Conservation (phyloP, 169 alveolate species). For the Plasmodium malariae region DNA sequence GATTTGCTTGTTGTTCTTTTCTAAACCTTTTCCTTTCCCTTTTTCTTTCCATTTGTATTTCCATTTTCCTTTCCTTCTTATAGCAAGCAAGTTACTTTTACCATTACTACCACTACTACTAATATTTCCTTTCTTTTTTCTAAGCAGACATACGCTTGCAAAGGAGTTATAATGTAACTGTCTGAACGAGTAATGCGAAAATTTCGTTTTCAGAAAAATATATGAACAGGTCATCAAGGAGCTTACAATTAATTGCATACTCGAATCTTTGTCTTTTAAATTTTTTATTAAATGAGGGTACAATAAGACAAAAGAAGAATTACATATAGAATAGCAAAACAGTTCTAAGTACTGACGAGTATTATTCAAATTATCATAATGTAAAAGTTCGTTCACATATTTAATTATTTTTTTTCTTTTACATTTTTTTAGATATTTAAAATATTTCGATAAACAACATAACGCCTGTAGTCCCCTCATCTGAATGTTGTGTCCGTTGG, state of each 20-base stretch:
- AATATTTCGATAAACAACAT: constrained; percentile 69
- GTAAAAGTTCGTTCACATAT: constrained; percentile 19
- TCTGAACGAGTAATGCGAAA: constrained; percentile 40
- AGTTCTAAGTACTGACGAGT: constrained; percentile 67
- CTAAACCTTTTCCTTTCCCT: not conserved
- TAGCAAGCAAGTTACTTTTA: not conserved
- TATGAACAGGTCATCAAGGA: constrained; percentile 30
- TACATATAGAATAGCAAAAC: constrained; percentile 22
- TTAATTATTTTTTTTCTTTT: constrained; percentile 23
- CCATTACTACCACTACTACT: too few species aligned
- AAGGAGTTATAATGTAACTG: constrained; percentile 15
- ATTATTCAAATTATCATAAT: constrained; percentile 27
- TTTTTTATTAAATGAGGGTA: constrained; percentile 33
- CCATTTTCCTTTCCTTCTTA: not conserved
- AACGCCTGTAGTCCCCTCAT: constrained; percentile 77
- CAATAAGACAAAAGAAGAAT: constrained; percentile 44
- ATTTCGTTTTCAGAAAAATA: constrained; percentile 27
- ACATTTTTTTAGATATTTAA: constrained; percentile 26
- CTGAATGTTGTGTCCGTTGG: constrained; percentile 76
- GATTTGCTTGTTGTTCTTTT: constrained; percentile 30
- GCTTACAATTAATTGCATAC: constrained; percentile 22
- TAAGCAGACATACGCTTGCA: not conserved
- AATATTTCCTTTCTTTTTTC: too few species aligned
- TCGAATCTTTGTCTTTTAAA: not conserved
- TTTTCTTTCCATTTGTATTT: not conserved